Evolutionary conservation across 371 early-diverging fungal genomes (phyloP), one percentile per base, ranked within the genome.

Genomic region (Sanchytrium tribonematis): DNA sequence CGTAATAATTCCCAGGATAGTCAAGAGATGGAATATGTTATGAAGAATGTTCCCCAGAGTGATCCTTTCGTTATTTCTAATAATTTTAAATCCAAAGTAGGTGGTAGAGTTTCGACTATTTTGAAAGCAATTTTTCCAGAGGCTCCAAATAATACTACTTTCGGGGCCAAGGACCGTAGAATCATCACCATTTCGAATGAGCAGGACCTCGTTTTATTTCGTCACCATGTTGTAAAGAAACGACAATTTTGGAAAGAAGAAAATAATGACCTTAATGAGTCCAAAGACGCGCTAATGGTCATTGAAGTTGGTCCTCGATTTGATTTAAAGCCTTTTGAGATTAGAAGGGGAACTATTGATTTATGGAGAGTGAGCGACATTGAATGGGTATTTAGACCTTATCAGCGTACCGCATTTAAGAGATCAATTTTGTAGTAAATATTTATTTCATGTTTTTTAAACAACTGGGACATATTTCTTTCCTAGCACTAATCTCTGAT

Each of bases 201-300:
- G 48, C 48, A 48, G 22, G 48, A 48, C 22, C 22, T 48, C 12
- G 12, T 48, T 12, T 22, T 48, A 48, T 48, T 48, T 22, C 5
- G 48, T 12, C 48, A 48, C 22, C 48, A 48, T 22, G 48, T 48
- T 48, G 48, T 48, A 12, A 48, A 48, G 48, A 48, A 48, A 48
- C 48, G 48, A 48, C 48, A 48, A 48, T 48, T 48, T 48, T 48
- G 48, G 48, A 48, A 48, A 22, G 48, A 48, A 48, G 48, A 48
- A 22, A 22, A 48, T 22, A 22, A 48, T 5, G 22, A 48, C 22
- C n/a, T n/a, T n/a, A 48, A 48, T 5, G 48, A 48, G 22, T 5
- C 5, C 48, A 48, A 48, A 48, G 48, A 48, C 48, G 48, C 5
- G 22, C 22, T 48, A 5, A 48, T 48, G 48, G 22, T 48, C 22